Conservation (phyloP, 352 stramenopile species). For the Saprolegnia parasitica region DNA sequence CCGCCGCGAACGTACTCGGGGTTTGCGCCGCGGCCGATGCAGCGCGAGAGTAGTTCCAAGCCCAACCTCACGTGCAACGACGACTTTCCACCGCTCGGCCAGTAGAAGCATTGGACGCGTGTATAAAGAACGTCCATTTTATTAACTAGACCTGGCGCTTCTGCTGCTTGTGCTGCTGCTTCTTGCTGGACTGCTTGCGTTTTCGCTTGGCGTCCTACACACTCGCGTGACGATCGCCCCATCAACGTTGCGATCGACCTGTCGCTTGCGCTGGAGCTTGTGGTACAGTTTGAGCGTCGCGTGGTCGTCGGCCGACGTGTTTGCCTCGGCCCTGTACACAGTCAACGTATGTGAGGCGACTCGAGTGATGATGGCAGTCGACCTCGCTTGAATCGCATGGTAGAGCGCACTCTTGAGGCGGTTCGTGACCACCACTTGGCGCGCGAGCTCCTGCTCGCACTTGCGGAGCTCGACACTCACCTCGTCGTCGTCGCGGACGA, state of each 20-base stretch:
- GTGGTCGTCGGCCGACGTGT: neutral
- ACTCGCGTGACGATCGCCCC: too few relatives aligned
- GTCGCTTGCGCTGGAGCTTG: conserved; percentile 13
- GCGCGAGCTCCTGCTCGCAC: neutral
- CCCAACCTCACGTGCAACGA: conserved; percentile 6
- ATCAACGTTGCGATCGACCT: neutral
- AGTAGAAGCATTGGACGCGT: conserved; percentile 1
- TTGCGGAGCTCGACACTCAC: conserved; percentile 2
- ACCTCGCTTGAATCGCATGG: neutral
- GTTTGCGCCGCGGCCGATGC: neutral
- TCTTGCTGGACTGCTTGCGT: conserved; percentile 4
- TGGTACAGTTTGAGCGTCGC: conserved; percentile 10
- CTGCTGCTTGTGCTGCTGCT: conserved; percentile 3
- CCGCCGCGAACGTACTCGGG: neutral
- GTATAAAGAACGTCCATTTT: neutral
- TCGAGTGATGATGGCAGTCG: neutral
- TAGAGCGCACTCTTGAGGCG: neutral
- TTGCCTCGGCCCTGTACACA: neutral
- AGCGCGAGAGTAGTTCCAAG: neutral
- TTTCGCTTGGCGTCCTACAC: conserved; percentile 12
- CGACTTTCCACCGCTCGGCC: conserved; percentile 23
- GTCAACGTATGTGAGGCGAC: neutral
- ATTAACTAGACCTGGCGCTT: neutral
- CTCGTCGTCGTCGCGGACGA: neutral
- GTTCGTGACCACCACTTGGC: neutral